phyloP scores from a whole-genome alignment of 352 stramenopile genomes.

The Phytophthora meadii region DNA sequence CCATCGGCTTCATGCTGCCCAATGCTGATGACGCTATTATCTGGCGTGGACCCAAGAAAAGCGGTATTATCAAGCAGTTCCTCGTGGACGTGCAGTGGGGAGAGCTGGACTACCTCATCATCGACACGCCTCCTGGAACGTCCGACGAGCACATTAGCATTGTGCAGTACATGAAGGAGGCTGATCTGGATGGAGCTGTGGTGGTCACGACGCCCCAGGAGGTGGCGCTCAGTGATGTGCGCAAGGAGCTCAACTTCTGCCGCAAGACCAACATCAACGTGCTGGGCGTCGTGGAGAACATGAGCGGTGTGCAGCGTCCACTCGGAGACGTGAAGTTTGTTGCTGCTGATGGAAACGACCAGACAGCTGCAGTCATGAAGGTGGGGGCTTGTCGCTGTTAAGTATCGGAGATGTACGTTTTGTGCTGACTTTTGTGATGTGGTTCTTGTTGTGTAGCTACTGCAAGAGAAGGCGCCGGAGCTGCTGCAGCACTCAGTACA shows the following conservation, averaged over 20 bases:
- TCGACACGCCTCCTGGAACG: conserved; percentile 99
- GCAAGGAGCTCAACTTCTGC: conserved; percentile 99
- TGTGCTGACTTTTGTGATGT: background rate
- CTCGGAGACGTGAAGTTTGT: conserved; percentile 83
- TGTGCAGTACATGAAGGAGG: conserved; percentile 99
- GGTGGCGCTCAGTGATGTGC: conserved; percentile 98
- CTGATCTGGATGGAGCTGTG: conserved; percentile 94
- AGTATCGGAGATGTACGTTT: background rate
- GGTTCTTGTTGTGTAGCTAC: conserved; percentile 43
- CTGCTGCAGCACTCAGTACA: conserved; percentile 70
- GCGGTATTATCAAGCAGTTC: conserved; percentile 99
- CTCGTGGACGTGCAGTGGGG: conserved; percentile 99
- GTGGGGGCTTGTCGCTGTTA: conserved; percentile 24
- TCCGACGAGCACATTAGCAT: conserved; percentile 99
- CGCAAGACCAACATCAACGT: conserved; percentile 93
- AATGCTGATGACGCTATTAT: conserved; percentile 99
- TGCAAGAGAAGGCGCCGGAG: conserved; percentile 89
- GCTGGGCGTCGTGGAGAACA: conserved; percentile 98
- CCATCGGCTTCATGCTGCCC: conserved; percentile 99
- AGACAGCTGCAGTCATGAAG: conserved; percentile 70
- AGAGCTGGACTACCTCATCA: conserved; percentile 99
- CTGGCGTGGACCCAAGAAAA: conserved; percentile 99
- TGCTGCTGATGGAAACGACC: conserved; percentile 53
- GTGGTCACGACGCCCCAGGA: conserved; percentile 99
- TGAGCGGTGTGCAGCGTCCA: conserved; percentile 93